These are phyloP conservation scores for Xylaria sp. DNA, from an alignment of 2,329 filamentous ascomycete genomes.

Conservation along the genomic window DNA sequence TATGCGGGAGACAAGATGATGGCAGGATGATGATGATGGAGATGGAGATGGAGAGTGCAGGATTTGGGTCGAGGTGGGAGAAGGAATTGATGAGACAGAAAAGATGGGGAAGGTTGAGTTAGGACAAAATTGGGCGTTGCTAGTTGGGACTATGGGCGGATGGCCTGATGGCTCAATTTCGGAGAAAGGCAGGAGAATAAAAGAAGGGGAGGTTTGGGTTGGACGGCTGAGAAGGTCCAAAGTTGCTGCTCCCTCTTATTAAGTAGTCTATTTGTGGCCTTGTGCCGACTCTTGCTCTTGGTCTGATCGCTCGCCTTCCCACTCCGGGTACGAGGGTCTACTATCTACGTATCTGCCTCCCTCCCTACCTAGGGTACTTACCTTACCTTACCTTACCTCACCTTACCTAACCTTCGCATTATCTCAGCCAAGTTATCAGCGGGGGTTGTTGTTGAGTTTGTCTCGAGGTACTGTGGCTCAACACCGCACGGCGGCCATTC, in stretches of 20 bases:
- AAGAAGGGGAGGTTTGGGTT: constrained; percentile 18
- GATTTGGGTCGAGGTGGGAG: constrained; percentile 15
- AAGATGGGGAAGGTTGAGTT: constrained; percentile 33
- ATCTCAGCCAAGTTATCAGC: constrained; percentile 23
- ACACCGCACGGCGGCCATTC: constrained; percentile 33
- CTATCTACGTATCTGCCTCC: not conserved
- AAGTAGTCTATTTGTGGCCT: not conserved
- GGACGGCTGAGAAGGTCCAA: constrained; percentile 26
- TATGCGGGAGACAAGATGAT: constrained; percentile 29
- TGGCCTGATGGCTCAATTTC: constrained; percentile 26
- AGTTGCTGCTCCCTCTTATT: constrained; percentile 26
- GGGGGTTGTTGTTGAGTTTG: constrained; percentile 20
- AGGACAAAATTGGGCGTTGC: constrained; percentile 19
- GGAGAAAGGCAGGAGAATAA: constrained; percentile 20
- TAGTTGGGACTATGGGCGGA: constrained; percentile 25
- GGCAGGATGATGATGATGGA: constrained; percentile 29
- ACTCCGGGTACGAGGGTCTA: constrained; percentile 10
- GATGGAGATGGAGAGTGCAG: constrained; percentile 30
- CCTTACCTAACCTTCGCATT: constrained; percentile 6
- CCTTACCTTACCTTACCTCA: not conserved
- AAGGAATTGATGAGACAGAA: constrained; percentile 11
- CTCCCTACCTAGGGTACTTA: not conserved
- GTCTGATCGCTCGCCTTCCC: constrained; percentile 13
- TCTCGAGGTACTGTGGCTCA: constrained; percentile 17
- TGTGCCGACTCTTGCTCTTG: not conserved